Conservation (phyloP, 2,329 filamentous ascomycete genomes). For the Xylaria sp. region DNA sequence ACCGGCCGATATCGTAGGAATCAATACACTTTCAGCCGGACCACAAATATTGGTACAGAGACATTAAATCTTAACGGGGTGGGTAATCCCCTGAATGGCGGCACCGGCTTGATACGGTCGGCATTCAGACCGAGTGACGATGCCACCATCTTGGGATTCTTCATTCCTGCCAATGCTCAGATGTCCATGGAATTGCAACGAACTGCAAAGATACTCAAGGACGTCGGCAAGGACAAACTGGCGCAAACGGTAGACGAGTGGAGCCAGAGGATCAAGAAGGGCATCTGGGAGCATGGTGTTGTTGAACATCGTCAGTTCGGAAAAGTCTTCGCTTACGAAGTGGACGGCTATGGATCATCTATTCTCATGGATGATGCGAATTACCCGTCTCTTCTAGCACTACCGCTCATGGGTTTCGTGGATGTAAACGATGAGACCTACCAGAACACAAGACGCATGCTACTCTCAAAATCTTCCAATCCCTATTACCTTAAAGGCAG, state of each 20-base stretch:
- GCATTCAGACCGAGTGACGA: slow-evolving; percentile 97
- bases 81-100: slow-evolving; percentile 89
- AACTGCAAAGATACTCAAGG: slow-evolving; percentile 74
- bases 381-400: slow-evolving; percentile 80
- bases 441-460: slow-evolving; percentile 83
- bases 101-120: slow-evolving; percentile 86
- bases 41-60: slow-evolving; percentile 86
- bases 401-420: slow-evolving; percentile 83
- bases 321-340: slow-evolving; percentile 85
- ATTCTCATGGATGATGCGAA: slow-evolving; percentile 94
- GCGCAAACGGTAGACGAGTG: slow-evolving; percentile 67
- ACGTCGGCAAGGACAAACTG: slow-evolving; percentile 65
- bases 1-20: slow-evolving; percentile 75
- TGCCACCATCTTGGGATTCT: slow-evolving; percentile 91
- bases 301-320: slow-evolving; percentile 80
- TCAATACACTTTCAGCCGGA: slow-evolving; percentile 86
- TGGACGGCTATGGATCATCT: slow-evolving; percentile 84
- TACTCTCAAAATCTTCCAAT: slow-evolving; percentile 80
- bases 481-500: slow-evolving; percentile 86
- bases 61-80: slow-evolving; percentile 84
- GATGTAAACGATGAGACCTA: slow-evolving; percentile 75
- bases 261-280: slow-evolving; percentile 74
- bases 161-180: slow-evolving; percentile 96
- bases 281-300: slow-evolving; percentile 86
- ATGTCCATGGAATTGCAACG: slow-evolving; percentile 89